Evolutionary conservation across 176 grass and related monocot species (phyloP).

Genomic region (Dactylis glomerata): DNA sequence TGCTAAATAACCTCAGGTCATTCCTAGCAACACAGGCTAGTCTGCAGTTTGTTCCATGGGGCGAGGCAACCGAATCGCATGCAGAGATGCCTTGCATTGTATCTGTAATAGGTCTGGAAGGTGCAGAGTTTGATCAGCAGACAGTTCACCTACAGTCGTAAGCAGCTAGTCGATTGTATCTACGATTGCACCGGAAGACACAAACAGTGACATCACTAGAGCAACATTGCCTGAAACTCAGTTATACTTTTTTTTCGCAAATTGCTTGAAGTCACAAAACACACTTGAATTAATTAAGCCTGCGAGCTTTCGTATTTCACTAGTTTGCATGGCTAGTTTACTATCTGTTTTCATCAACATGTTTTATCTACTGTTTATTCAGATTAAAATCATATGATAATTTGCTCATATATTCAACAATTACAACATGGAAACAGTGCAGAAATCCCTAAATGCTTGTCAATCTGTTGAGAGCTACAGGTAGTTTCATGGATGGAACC

Average conservation of each 20-base stretch:
- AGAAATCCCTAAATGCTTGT: background rate
- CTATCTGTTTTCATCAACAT: no score
- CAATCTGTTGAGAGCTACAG: background rate
- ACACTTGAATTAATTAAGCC: background rate
- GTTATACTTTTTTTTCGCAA: background rate
- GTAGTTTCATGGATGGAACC: background rate
- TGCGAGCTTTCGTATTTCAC: background rate
- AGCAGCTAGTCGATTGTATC: background rate
- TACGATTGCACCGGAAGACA: background rate
- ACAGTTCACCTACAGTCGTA: background rate
- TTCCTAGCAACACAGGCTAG: constrained; percentile 20
- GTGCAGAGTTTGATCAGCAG: background rate
- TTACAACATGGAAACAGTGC: background rate
- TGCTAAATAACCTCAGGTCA: constrained; percentile 22
- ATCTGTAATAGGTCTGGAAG: background rate
- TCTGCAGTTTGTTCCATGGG: constrained; percentile 45
- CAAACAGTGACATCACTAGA: background rate
- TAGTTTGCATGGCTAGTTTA: no score
- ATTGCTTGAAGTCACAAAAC: background rate
- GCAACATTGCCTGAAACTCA: background rate
- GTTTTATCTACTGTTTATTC: no score
- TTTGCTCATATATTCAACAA: no score
- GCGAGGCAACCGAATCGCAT: constrained; percentile 38
- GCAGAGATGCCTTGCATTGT: constrained; percentile 61
- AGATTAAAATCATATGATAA: no score